These are phyloP conservation scores for Tulasnella sp. DNA, from an alignment of 768 basidiomycete species.

Conservation along the genomic window DNA sequence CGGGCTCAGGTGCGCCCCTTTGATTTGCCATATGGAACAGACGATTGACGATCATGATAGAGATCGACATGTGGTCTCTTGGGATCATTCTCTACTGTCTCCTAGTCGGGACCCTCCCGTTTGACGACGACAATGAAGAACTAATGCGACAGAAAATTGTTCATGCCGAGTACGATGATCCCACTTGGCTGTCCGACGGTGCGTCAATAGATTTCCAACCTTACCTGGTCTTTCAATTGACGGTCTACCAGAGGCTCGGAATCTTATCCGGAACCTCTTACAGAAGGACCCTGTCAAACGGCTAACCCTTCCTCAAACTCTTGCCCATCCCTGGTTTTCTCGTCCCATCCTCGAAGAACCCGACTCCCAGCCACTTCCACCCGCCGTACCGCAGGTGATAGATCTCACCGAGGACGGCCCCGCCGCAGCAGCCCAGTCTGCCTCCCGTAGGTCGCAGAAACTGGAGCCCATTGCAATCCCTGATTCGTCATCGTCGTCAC, in stretches of 20 bases:
- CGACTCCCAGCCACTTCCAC: constrained; percentile 1
- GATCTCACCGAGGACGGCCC: constrained; percentile 10
- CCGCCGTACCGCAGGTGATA: constrained; percentile 1
- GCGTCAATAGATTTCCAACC: background rate
- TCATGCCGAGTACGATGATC: constrained; percentile 78
- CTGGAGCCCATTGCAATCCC: constrained; percentile 1
- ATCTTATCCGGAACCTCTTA: constrained; percentile 66
- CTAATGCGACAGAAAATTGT: constrained; percentile 78
- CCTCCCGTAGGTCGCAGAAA: background rate
- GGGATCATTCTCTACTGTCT: constrained; percentile 86
- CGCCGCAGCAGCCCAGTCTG: background rate
- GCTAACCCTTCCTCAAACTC: constrained; percentile 68
- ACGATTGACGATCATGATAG: constrained; percentile 32
- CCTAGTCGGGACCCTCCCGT: constrained; percentile 78
- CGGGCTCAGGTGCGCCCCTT: constrained; percentile 62
- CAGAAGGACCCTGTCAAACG: constrained; percentile 65
- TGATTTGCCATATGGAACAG: background rate
- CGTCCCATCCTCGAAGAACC: constrained; percentile 5
- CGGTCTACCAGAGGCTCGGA: constrained; percentile 55
- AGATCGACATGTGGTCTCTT: constrained; percentile 93
- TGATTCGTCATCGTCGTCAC: background rate
- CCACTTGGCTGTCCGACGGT: constrained; percentile 85
- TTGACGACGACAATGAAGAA: constrained; percentile 78
- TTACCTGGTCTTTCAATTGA: constrained; percentile 5
- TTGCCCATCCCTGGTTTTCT: constrained; percentile 79